A percentile compares a stretch with the other conserved stretches of the same genome.
Evolutionary conservation across 371 early-diverging fungal genomes (phyloP).

Genomic region (Nosema muscidifuracis): DNA sequence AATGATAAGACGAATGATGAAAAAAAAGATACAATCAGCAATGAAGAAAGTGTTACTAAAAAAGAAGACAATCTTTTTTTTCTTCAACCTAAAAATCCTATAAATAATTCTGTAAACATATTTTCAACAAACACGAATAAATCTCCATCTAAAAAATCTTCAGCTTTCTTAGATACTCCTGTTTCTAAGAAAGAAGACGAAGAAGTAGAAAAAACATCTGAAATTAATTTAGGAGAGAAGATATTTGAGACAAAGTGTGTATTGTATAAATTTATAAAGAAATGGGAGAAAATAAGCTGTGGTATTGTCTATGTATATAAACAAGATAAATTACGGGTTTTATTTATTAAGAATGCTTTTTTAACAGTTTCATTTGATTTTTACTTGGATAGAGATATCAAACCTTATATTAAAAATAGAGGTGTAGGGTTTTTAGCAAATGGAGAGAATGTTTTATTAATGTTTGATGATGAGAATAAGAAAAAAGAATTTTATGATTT

Average conservation of each 20-base stretch:
- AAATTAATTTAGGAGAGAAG: not conserved
- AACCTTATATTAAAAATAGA: slow-evolving; percentile 5
- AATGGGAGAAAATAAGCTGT: slow-evolving; percentile 33
- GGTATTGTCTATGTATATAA: slow-evolving; percentile 18
- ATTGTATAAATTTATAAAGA: slow-evolving; percentile 26
- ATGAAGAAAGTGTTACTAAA: no score
- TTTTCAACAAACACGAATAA: no score
- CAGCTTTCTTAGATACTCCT: not conserved
- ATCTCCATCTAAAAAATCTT: no score
- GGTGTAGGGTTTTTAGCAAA: slow-evolving; percentile 9
- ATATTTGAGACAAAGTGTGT: slow-evolving; percentile 10
- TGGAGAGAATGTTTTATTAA: slow-evolving; percentile 5
- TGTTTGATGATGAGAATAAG: not conserved
- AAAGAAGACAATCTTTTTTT: not conserved
- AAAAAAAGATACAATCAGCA: no score
- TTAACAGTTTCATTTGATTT: slow-evolving; percentile 27
- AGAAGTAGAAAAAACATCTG: not conserved
- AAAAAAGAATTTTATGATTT: slow-evolving; percentile 8
- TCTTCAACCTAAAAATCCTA: no score
- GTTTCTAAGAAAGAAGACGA: not conserved
- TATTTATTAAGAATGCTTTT: slow-evolving; percentile 23
- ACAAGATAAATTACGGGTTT: not conserved
- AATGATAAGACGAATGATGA: no score
- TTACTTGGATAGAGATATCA: slow-evolving; percentile 7
- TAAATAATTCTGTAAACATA: no score